phyloP scores from a whole-genome alignment of 2,329 filamentous ascomycete species.

The Capronia americana region DNA sequence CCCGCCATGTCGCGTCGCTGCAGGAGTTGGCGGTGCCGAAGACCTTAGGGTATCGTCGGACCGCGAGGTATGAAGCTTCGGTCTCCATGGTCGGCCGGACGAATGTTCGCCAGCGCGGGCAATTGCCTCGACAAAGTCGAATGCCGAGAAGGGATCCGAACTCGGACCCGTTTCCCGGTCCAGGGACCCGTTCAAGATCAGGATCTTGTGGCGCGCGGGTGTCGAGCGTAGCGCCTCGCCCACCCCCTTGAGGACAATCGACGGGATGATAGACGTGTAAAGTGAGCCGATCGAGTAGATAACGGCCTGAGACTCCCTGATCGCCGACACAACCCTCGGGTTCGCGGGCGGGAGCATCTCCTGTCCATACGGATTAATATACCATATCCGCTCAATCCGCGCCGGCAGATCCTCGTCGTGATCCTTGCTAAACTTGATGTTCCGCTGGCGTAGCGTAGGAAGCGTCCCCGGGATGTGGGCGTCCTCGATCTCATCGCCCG shows the following conservation, averaged over 20 bases:
- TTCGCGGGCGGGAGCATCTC: conserved; percentile 88
- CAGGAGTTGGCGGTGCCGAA: conserved; percentile 24
- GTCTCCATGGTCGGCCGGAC: conserved; percentile 52
- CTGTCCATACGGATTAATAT: conserved; percentile 98
- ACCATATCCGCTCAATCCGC: conserved; percentile 85
- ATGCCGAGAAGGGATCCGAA: conserved; percentile 68
- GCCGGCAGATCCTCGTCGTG: conserved; percentile 80
- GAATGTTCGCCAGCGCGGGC: conserved; percentile 75
- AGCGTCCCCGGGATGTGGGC: conserved; percentile 67
- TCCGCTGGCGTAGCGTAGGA: conserved; percentile 77
- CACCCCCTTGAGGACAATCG: conserved; percentile 77
- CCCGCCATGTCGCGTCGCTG: conserved; percentile 16
- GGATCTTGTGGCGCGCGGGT: conserved; percentile 70
- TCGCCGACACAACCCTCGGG: conserved; percentile 73
- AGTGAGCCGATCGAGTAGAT: conserved; percentile 94
- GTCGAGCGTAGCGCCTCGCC: conserved; percentile 66
- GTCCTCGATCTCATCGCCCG: conserved; percentile 48
- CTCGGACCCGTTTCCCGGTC: conserved; percentile 87
- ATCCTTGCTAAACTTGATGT: conserved; percentile 84
- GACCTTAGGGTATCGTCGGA: conserved; percentile 29
- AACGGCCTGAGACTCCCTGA: conserved; percentile 70
- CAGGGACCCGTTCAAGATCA: conserved; percentile 81
- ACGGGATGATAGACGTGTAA: conserved; percentile 88
- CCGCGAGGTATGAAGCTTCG: conserved; percentile 22
- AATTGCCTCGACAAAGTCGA: conserved; percentile 83